Percentiles rank a stretch among this genome's conserved stretches.
Evolutionary conservation across 1,284 basidiomycete species (phyloP).

Genomic region (Dichomitus squalens): DNA sequence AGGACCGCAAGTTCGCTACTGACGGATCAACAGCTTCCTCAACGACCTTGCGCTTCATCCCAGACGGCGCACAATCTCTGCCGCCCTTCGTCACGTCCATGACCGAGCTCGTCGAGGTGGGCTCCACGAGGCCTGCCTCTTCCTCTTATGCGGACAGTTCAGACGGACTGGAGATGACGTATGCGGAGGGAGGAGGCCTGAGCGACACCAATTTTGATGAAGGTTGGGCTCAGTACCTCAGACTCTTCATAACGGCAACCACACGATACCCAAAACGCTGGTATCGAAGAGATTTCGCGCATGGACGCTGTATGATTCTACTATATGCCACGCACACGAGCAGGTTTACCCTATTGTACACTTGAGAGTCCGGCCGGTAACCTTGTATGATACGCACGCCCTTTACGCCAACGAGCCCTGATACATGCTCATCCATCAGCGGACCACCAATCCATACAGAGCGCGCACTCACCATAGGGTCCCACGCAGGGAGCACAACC

Average conservation of each 20-base stretch:
- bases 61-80: background rate
- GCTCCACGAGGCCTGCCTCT: background rate
- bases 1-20: background rate
- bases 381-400: no score
- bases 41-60: slow-evolving; percentile 1
- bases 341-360: background rate
- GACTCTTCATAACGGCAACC: background rate
- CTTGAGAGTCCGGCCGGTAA: no score
- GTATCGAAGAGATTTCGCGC: background rate
- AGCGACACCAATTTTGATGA: background rate
- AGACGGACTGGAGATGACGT: background rate
- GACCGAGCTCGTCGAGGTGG: slow-evolving; percentile 4
- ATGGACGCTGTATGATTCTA: background rate
- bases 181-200: background rate
- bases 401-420: no score
- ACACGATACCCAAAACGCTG: background rate
- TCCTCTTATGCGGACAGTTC: background rate
- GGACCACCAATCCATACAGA: no score
- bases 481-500: slow-evolving; percentile 81
- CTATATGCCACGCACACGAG: background rate
- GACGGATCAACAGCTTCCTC: background rate
- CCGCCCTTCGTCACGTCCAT: slow-evolving; percentile 3
- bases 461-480: slow-evolving; percentile 75
- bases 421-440: no score
- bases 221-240: background rate